These are phyloP conservation scores for Fusarium euwallaceae DNA, from an alignment of 2,329 filamentous ascomycete genomes.

Conservation along the genomic window DNA sequence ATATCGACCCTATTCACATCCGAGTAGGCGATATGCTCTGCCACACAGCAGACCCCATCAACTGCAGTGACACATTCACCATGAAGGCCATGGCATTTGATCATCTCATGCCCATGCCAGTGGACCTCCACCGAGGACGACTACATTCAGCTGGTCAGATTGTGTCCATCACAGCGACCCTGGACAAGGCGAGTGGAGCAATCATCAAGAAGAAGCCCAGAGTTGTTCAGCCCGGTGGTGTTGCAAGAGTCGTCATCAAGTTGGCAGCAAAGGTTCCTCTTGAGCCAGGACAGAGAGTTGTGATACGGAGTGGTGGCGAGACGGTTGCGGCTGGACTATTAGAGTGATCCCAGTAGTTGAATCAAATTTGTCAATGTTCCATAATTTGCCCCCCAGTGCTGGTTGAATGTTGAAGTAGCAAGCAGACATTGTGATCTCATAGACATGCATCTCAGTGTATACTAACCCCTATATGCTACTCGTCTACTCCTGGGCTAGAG, in stretches of 20 bases:
- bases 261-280: slow-evolving; percentile 81
- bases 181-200: slow-evolving; percentile 85
- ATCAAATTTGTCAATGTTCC: not conserved
- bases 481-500: not conserved
- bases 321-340: slow-evolving; percentile 91
- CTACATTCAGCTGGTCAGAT: slow-evolving; percentile 84
- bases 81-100: slow-evolving; percentile 92
- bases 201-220: slow-evolving; percentile 85
- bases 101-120: slow-evolving; percentile 86
- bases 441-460: not conserved
- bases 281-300: slow-evolving; percentile 83
- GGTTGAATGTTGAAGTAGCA: not conserved
- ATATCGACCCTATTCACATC: slow-evolving; percentile 88
- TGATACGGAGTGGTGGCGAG: slow-evolving; percentile 82
- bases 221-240: slow-evolving; percentile 82
- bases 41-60: slow-evolving; percentile 74
- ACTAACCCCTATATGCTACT: not conserved
- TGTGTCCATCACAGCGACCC: slow-evolving; percentile 74
- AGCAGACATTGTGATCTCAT: not conserved
- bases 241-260: slow-evolving; percentile 83
- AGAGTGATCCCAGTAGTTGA: slow-evolving; percentile 64
- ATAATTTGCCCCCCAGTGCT: not conserved
- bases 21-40: slow-evolving; percentile 90
- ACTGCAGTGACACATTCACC: slow-evolving; percentile 79
- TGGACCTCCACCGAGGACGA: slow-evolving; percentile 90